Percentiles rank a stretch among this genome's conserved stretches.
Evolutionary conservation across 768 basidiomycete species (phyloP).

Genomic region (Rhizopogon vesiculosus): DNA sequence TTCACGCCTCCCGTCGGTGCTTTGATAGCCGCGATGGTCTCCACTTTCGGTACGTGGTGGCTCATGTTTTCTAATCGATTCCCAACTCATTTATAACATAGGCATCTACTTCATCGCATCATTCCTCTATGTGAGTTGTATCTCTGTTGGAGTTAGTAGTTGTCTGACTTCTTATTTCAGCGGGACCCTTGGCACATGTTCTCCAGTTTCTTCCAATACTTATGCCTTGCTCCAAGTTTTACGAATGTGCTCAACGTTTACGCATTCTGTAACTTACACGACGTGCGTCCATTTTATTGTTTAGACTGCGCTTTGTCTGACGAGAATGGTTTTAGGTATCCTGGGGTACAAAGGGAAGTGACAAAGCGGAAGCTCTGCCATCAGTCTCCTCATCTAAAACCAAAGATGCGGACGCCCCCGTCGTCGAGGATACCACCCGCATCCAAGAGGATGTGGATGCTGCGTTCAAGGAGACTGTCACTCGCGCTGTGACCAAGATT

Average conservation of each 20-base stretch:
- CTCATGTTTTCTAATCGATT: neutral
- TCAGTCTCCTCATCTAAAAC: constrained; percentile 82
- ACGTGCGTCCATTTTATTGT: constrained; percentile 40
- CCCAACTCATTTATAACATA: constrained; percentile 18
- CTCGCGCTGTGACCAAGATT: constrained; percentile 76
- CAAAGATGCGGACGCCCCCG: constrained; percentile 66
- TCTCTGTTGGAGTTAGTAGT: neutral
- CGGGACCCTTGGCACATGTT: constrained; percentile 99
- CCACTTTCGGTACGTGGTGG: constrained; percentile 66
- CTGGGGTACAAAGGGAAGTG: constrained; percentile 95
- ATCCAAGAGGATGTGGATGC: constrained; percentile 87
- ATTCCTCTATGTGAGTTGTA: constrained; percentile 69
- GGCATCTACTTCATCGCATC: constrained; percentile 83
- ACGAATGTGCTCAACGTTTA: constrained; percentile 95
- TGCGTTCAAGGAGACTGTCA: constrained; percentile 88
- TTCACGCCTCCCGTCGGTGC: constrained; percentile 76
- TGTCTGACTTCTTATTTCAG: constrained; percentile 31
- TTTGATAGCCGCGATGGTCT: constrained; percentile 81
- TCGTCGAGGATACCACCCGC: constrained; percentile 82
- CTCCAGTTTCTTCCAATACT: constrained; percentile 88
- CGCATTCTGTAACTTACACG: constrained; percentile 95
- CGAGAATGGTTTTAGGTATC: constrained; percentile 48
- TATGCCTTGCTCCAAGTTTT: constrained; percentile 88
- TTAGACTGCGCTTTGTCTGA: neutral
- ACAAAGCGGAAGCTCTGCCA: constrained; percentile 90